These are phyloP conservation scores for Strobilomyces confusus DNA, from an alignment of 768 basidiomycete species.

Conservation along the genomic window DNA sequence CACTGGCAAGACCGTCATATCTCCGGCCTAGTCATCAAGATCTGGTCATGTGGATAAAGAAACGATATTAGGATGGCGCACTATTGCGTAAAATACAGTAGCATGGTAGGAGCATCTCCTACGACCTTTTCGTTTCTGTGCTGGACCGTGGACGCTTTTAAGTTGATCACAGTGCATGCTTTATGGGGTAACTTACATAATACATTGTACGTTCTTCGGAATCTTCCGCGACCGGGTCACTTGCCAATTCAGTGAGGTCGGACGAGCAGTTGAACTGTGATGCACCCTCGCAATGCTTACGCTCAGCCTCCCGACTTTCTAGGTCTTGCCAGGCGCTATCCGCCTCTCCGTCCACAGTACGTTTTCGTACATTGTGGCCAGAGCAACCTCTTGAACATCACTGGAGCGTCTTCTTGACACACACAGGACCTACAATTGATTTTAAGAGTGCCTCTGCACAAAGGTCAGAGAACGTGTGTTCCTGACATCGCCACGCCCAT, in stretches of 20 bases:
- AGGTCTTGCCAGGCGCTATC: constrained; percentile 52
- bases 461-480: constrained; percentile 40
- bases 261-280: constrained; percentile 6
- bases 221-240: too few relatives aligned
- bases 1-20: too few relatives aligned
- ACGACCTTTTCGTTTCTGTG: too few relatives aligned
- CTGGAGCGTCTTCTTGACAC: constrained; percentile 25
- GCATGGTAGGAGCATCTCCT: too few relatives aligned
- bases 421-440: constrained; percentile 50
- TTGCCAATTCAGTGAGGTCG: too few relatives aligned
- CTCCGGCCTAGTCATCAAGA: too few relatives aligned
- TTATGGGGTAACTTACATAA: not conserved
- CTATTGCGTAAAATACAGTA: too few relatives aligned
- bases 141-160: too few relatives aligned
- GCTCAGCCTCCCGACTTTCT: constrained; percentile 52
- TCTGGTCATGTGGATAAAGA: too few relatives aligned
- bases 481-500: not conserved
- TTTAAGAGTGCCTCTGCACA: constrained; percentile 72
- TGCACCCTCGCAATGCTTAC: constrained; percentile 53
- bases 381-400: constrained; percentile 3
- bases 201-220: too few relatives aligned
- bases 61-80: too few relatives aligned
- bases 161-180: too few relatives aligned
- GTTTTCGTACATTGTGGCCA: constrained; percentile 12
- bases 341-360: constrained; percentile 53